Base-by-base conservation (phyloP, 1,284 basidiomycete genomes). In the Xerocomus amazonicus region DNA sequence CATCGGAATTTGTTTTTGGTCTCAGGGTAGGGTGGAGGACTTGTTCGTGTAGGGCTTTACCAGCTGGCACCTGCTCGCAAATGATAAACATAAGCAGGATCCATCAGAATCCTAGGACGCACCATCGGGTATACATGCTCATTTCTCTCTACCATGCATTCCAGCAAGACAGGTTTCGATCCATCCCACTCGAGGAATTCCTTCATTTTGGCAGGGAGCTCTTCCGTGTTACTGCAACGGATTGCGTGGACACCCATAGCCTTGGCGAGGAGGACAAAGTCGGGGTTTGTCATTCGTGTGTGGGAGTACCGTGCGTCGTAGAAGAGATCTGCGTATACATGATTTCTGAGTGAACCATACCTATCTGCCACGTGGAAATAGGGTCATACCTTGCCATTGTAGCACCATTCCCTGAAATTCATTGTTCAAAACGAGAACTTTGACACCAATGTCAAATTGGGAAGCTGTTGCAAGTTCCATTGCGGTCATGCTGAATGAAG, bases 331-430 rank as follows among this genome's bases (percentile, higher is more conserved):
- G 57, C 3, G 31, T 23, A 45, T n/a, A 38, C 3, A 29, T 23
- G 19, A 23, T 34, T n/a, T 19, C 36, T 58, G 12, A 53, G 48
- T 28, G 44, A 23, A 46, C 7, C 13, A 23, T 2, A 33, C 8
- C n/a, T 7, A 32, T 45, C 3, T n/a, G 1, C 4, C 5, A 14
- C 23, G 16, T 31, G 10, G 29, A 23, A n/a, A n/a, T 8, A 50
- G 28, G 19, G 9, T 65, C 75, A 47, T 61, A 87, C 87, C 90
- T 79, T 98, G 96, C 96, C 96, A 98, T 75, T 99, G 96, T 45
- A 93, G 75, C 16, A 98, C 96, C 96, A 99, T 98, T 49, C 96
- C 96, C 70, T 96, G 92, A 80, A 93, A 95, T 69, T 93, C 90
- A 73, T 96, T 96, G 77, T 95, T 94, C 61, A 95, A 70, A 19